These are phyloP conservation scores for Globomyces sp. DNA, from an alignment of 371 early-diverging fungal species.

Conservation along the genomic window DNA sequence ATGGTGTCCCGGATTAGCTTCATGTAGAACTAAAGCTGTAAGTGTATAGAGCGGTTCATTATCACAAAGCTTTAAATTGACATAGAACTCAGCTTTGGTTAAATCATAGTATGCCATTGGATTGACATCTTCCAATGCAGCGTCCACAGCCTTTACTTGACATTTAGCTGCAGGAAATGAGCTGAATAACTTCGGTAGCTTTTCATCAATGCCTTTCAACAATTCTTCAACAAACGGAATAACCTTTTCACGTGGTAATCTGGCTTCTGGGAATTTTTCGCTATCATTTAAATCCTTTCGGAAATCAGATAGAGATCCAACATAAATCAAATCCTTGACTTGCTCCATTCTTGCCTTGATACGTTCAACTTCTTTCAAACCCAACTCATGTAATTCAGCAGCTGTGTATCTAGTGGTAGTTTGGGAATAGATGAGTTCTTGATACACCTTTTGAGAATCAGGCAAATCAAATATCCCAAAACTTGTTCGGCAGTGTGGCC, in stretches of 20 bases:
- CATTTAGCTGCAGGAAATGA: conserved; percentile 35
- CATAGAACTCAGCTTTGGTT: conserved; percentile 27
- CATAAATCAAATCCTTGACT: conserved; percentile 30
- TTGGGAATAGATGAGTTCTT: conserved; percentile 28
- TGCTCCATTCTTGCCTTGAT: conserved; percentile 29
- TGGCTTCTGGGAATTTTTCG: conserved; percentile 27
- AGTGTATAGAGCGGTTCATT: conserved; percentile 23
- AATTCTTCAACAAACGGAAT: conserved; percentile 22
- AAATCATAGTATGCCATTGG: conserved; percentile 33
- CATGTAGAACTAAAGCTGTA: conserved; percentile 38
- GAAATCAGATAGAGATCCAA: conserved; percentile 35
- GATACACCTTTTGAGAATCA: conserved; percentile 31
- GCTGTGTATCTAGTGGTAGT: conserved; percentile 30
- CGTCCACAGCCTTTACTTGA: conserved; percentile 28
- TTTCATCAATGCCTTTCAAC: conserved; percentile 17
- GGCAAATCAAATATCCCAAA: conserved; percentile 37
- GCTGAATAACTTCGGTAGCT: conserved; percentile 34
- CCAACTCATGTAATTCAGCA: conserved; percentile 39
- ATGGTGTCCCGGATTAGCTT: conserved; percentile 47
- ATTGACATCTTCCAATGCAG: conserved; percentile 20
- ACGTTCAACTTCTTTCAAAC: conserved; percentile 33
- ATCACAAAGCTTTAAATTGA: conserved; percentile 32
- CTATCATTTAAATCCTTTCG: conserved; percentile 26
- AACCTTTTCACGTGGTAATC: conserved; percentile 18
- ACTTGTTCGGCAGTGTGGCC: conserved; percentile 31